phyloP scores from a whole-genome alignment of 1,139 yeast species.

The Yamadazyma triangularis region DNA sequence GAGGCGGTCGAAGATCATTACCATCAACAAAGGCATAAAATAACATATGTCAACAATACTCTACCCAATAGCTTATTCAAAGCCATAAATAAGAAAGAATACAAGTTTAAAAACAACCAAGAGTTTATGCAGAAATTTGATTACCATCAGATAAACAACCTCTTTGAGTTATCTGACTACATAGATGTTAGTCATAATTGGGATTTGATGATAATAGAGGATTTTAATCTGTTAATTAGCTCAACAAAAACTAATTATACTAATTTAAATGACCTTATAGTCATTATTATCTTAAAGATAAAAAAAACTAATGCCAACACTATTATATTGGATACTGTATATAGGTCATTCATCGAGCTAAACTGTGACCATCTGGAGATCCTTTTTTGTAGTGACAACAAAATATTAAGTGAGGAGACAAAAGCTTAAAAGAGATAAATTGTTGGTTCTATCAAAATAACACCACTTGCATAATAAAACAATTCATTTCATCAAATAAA shows the following conservation, averaged over 20 bases:
- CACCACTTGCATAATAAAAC: no score
- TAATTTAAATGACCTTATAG: conserved; percentile 10
- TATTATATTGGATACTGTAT: neutral
- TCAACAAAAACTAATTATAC: conserved; percentile 8
- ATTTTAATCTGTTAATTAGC: conserved; percentile 6
- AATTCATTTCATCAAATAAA: no score
- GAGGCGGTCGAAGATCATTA: conserved; percentile 5
- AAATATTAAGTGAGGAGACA: no score
- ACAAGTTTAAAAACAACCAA: conserved; percentile 6
- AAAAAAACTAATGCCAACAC: neutral
- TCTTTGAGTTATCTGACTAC: conserved; percentile 5
- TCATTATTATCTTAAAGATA: conserved; percentile 9
- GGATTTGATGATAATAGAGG: conserved; percentile 6
- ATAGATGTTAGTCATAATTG: conserved; percentile 1
- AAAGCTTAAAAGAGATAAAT: no score
- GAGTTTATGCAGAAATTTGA: conserved; percentile 12
- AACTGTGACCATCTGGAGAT: conserved; percentile 1
- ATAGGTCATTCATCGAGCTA: conserved; percentile 3
- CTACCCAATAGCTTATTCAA: conserved; percentile 13
- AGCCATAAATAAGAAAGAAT: conserved; percentile 6
- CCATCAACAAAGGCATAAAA: conserved; percentile 1
- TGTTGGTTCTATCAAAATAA: no score
- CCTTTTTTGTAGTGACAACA: no score
- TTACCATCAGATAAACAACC: conserved; percentile 11
- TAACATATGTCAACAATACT: conserved; percentile 13